Conservation (phyloP, 495 filamentous ascomycete genomes). For the Hyaloscypha bicolor region DNA sequence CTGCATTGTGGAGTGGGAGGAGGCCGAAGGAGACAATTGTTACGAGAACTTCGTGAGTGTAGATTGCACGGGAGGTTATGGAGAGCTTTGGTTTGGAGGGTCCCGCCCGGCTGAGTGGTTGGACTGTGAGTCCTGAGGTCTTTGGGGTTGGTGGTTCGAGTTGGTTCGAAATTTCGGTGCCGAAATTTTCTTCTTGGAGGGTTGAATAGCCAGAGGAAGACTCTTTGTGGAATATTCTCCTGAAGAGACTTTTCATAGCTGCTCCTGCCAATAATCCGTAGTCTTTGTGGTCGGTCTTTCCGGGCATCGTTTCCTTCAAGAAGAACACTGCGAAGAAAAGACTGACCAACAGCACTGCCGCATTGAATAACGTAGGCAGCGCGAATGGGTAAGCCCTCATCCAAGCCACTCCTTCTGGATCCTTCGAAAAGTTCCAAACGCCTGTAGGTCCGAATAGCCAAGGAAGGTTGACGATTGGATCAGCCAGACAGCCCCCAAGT, state of each 20-base stretch:
- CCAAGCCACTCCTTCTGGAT: conserved; percentile 55
- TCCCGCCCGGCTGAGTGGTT: neutral
- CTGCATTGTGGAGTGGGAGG: conserved; percentile 72
- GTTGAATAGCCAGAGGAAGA: conserved; percentile 28
- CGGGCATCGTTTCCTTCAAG: conserved; percentile 62
- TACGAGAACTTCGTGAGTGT: conserved; percentile 61
- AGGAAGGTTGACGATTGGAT: conserved; percentile 67
- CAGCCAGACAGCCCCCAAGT: conserved; percentile 61
- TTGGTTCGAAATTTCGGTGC: neutral
- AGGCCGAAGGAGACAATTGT: conserved; percentile 67
- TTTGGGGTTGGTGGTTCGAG: neutral
- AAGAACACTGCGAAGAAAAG: conserved; percentile 60
- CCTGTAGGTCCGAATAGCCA: conserved; percentile 61
- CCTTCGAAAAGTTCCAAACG: conserved; percentile 35
- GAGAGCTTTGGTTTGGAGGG: conserved; percentile 32
- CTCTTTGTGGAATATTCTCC: conserved; percentile 23
- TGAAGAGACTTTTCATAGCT: conserved; percentile 18
- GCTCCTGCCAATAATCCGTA: conserved; percentile 29
- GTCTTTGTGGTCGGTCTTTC: conserved; percentile 35
- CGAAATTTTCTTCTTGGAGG: conserved; percentile 15
- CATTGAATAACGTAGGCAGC: conserved; percentile 73
- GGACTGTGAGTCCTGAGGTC: neutral
- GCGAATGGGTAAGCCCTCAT: conserved; percentile 72
- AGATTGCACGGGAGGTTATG: conserved; percentile 60
- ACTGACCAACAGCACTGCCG: conserved; percentile 60